Conservation (phyloP, 768 basidiomycete species). For the Tricholoma sp. region DNA sequence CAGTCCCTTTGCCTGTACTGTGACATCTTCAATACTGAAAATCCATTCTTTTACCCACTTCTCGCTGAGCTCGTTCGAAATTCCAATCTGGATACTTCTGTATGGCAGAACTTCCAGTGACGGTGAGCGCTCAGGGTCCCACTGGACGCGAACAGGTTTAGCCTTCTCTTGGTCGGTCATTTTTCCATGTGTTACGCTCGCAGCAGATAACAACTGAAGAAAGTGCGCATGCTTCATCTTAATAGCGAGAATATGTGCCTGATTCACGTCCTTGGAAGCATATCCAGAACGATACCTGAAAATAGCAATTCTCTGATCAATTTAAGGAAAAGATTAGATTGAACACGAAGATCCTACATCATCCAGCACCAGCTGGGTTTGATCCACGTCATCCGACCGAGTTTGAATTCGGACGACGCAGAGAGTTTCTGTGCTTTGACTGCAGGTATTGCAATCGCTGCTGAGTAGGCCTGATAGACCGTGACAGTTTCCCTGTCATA, state of each 20-base stretch:
- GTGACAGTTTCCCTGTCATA: conserved; percentile 12
- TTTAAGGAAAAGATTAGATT: background rate
- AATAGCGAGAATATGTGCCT: conserved; percentile 12
- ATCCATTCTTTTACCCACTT: conserved; percentile 14
- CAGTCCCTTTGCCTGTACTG: conserved; percentile 6
- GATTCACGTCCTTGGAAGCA: conserved; percentile 10
- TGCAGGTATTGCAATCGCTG: conserved; percentile 11
- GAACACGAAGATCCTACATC: conserved; percentile 5
- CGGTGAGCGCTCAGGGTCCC: conserved; percentile 12
- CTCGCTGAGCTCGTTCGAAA: conserved; percentile 5
- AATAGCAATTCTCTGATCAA: background rate
- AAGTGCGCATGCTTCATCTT: conserved; percentile 16
- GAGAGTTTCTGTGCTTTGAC: conserved; percentile 10
- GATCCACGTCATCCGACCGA: conserved; percentile 15
- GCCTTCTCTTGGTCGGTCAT: conserved; percentile 8
- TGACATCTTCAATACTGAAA: conserved; percentile 14
- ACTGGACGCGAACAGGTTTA: conserved; percentile 11
- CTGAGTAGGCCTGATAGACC: conserved; percentile 12
- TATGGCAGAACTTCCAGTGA: conserved; percentile 8
- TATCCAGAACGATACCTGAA: conserved; percentile 13
- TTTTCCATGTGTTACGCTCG: conserved; percentile 8
- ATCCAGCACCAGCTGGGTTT: conserved; percentile 18
- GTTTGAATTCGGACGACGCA: conserved; percentile 12
- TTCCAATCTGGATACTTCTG: conserved; percentile 14
- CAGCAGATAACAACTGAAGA: conserved; percentile 4